A percentile compares a stretch with the other conserved stretches of the same genome.
Evolutionary conservation across 768 basidiomycete genomes (phyloP).

Genomic region (Amanita molliuscula): DNA sequence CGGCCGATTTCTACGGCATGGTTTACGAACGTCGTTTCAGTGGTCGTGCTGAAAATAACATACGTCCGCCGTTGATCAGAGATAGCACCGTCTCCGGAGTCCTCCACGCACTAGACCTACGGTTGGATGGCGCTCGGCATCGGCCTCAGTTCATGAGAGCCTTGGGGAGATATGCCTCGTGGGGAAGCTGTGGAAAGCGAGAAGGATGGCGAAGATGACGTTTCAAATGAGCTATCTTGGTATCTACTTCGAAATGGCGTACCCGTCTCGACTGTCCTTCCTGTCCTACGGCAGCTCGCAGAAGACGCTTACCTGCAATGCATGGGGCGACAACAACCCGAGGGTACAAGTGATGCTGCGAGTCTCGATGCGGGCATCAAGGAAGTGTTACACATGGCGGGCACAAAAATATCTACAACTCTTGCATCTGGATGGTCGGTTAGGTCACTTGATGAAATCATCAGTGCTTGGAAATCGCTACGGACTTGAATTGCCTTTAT

Average conservation of each 20-base stretch:
- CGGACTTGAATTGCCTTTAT: neutral
- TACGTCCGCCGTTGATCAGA: conserved; percentile 57
- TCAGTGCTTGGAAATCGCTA: conserved; percentile 40
- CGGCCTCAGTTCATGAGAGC: conserved; percentile 29
- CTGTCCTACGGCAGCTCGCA: conserved; percentile 50
- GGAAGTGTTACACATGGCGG: conserved; percentile 80
- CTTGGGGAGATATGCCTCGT: conserved; percentile 45
- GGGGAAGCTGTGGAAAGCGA: conserved; percentile 15
- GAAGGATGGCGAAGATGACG: conserved; percentile 11
- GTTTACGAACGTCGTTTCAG: conserved; percentile 69
- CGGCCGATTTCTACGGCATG: conserved; percentile 66
- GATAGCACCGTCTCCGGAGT: conserved; percentile 63
- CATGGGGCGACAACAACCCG: conserved; percentile 34
- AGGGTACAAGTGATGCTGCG: conserved; percentile 32
- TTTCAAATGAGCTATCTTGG: conserved; percentile 47
- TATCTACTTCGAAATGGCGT: conserved; percentile 63
- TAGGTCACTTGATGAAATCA: conserved; percentile 55
- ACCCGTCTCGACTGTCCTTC: conserved; percentile 58
- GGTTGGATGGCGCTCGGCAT: conserved; percentile 36
- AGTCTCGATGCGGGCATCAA: conserved; percentile 48
- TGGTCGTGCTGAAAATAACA: conserved; percentile 55
- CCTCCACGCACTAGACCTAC: conserved; percentile 49
- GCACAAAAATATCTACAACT: conserved; percentile 66
- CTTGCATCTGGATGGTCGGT: conserved; percentile 69
- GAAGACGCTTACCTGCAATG: conserved; percentile 53